Percentiles rank a stretch among this genome's conserved stretches.
Evolutionary conservation across 2,329 filamentous ascomycete species (phyloP).

Genomic region (Nigrospora sphaerica): DNA sequence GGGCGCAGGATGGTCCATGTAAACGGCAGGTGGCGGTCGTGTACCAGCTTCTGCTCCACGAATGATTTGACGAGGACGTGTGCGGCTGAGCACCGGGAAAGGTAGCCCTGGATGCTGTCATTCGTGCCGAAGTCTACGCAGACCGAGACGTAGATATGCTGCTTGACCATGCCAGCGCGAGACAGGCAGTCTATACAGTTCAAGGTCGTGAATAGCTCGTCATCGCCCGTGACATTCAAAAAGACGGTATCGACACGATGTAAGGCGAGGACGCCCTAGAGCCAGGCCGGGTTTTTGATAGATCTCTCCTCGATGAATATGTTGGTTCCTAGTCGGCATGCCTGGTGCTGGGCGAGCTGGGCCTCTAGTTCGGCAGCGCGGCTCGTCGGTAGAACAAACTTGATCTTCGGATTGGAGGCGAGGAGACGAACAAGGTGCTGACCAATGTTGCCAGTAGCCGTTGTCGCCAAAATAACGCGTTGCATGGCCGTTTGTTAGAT

Average conservation of each 20-base stretch:
- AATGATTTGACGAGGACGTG: constrained; percentile 3
- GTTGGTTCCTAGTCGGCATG: not conserved
- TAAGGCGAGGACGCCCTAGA: not conserved
- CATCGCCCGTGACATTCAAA: constrained; percentile 1
- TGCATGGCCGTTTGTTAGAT: not conserved
- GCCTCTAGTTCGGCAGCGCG: not conserved
- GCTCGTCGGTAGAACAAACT: not conserved
- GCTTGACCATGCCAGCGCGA: not conserved
- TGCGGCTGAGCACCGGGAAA: not conserved
- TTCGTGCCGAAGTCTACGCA: not conserved
- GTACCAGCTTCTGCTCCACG: not conserved
- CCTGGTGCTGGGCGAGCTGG: not conserved
- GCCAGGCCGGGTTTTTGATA: constrained; percentile 1
- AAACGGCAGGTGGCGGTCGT: not conserved
- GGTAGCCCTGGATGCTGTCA: not conserved
- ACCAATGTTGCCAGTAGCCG: not conserved
- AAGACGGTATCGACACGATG: constrained; percentile 1
- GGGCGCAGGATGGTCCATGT: constrained; percentile 1
- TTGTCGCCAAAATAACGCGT: not conserved
- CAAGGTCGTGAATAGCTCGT: not conserved
- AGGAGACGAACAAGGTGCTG: constrained; percentile 1
- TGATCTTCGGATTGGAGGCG: not conserved
- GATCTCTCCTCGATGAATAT: constrained; percentile 1
- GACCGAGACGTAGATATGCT: constrained; percentile 1
- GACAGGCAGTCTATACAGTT: not conserved